Evolutionary conservation across 2,329 filamentous ascomycete species (phyloP).

Genomic region (Pestalotiopsis sp.): DNA sequence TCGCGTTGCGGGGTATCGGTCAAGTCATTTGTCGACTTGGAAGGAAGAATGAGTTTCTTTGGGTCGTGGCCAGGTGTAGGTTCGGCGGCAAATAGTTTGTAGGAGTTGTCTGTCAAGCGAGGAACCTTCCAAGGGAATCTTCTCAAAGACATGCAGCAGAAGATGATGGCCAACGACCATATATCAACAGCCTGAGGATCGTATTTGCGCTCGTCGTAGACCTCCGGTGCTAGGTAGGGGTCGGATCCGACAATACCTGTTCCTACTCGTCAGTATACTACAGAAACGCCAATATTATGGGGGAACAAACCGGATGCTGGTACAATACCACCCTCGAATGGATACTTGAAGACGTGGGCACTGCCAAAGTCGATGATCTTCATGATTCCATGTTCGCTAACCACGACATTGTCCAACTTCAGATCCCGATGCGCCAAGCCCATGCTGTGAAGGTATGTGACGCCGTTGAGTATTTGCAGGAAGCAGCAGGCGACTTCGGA

Average conservation of each 20-base stretch:
- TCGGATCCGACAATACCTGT: constrained; percentile 75
- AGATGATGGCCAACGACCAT: constrained; percentile 98
- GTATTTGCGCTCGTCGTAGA: constrained; percentile 91
- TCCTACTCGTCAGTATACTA: constrained; percentile 12
- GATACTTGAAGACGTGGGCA: constrained; percentile 95
- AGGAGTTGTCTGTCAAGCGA: constrained; percentile 88
- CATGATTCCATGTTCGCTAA: constrained; percentile 96
- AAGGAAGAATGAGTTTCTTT: constrained; percentile 48
- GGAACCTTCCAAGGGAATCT: constrained; percentile 98
- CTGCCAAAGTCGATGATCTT: constrained; percentile 99
- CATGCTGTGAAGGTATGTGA: constrained; percentile 93
- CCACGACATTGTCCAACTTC: constrained; percentile 97
- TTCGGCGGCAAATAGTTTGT: constrained; percentile 84
- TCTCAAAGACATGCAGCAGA: constrained; percentile 95
- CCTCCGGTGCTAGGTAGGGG: constrained; percentile 94
- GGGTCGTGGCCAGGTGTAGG: constrained; percentile 74
- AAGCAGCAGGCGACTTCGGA: constrained; percentile 91
- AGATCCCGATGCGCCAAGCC: constrained; percentile 92
- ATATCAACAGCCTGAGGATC: constrained; percentile 93
- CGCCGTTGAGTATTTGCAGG: constrained; percentile 90
- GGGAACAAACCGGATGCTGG: constrained; percentile 69
- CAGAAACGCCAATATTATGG: background rate
- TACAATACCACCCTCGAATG: constrained; percentile 88
- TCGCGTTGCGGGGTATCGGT: constrained; percentile 40
- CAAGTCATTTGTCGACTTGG: constrained; percentile 45